Base-by-base conservation (phyloP, 345 rosid genomes). In the Sisymbrium irio region DNA sequence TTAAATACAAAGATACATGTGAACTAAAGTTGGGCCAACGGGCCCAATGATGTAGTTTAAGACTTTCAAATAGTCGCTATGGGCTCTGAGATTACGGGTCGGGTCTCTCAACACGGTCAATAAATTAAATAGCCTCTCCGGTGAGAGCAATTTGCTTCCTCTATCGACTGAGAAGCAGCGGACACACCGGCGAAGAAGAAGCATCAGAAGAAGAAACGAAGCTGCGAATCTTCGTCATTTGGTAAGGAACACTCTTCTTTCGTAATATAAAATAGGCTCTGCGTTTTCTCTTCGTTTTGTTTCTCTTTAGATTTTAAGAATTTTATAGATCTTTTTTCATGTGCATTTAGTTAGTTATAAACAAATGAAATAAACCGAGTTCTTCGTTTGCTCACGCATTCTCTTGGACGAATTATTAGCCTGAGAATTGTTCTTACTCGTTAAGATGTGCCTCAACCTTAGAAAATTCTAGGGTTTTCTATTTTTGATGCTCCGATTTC, bases 71-170 rank as follows among this genome's bases (percentile, higher is more conserved):
- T 4, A 22, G 1, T 28, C 9, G 2, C 0, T 3, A 0, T 75
- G 75, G 79, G 79, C 75, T 76, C n/a, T 22, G 0, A 15, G 32
- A 7, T 53, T 13, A 35, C 65, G 74, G 65, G 74, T 17, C 74
- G 70, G 64, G 18, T 62, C 32, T 15, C 36, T 15, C 27, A 42
- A 69, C 9, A 63, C 42, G 65, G 75, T 54, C 17, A 8, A 36
- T 44, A 44, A 75, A 69, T 3, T 9, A n/a, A 47, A 25, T 62
- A 69, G 17, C 63, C 63, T 11, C 3, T 32, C 75, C 65, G 40
- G 59, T 36, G 57, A 36, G 20, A 36, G 20, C 2, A 51, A 60
- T 41, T 22, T 33, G 20, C 12, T 15, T 42, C 9, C 57, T 51
- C 17, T 6, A 51, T 25, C 57, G 57, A 51, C 33, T 51, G 57